Percentiles rank a stretch among this genome's conserved stretches.
Evolutionary conservation across 2,329 filamentous ascomycete species (phyloP).

Genomic region (Penicillium hesseltinei): DNA sequence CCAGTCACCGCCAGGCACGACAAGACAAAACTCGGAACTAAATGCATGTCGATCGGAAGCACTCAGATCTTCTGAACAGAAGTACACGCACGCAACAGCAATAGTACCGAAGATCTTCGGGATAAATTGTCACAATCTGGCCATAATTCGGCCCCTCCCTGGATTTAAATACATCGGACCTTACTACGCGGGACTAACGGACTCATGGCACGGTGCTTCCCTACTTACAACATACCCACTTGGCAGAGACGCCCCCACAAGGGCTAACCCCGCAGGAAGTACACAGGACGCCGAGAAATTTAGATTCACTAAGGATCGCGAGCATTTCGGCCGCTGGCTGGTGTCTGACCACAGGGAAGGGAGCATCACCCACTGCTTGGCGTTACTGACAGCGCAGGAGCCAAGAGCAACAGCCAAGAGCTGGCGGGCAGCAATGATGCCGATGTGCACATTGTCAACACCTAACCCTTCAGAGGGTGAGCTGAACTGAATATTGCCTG

Average conservation of each 20-base stretch:
- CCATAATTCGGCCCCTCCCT: slow-evolving; percentile 1
- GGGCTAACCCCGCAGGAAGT: slow-evolving; percentile 17
- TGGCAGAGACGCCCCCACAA: slow-evolving; percentile 11
- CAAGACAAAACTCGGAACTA: slow-evolving; percentile 10
- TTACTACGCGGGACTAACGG: neutral
- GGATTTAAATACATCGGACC: slow-evolving; percentile 8
- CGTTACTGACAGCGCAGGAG: slow-evolving; percentile 7
- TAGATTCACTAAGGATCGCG: neutral
- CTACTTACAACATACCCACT: slow-evolving; percentile 8
- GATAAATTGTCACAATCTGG: neutral
- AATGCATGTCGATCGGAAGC: slow-evolving; percentile 11
- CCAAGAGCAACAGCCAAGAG: slow-evolving; percentile 7
- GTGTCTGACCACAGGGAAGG: slow-evolving; percentile 9
- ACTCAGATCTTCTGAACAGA: neutral
- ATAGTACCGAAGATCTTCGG: neutral
- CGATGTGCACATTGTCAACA: neutral
- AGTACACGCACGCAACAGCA: neutral
- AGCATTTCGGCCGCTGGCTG: neutral
- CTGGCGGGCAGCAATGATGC: neutral
- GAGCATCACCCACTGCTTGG: slow-evolving; percentile 12
- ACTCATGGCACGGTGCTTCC: neutral
- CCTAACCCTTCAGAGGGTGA: neutral
- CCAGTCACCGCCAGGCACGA: slow-evolving; percentile 13
- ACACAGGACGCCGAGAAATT: slow-evolving; percentile 6
- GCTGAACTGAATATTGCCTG: neutral